Evolutionary conservation across 306 rosid genomes (phyloP), one percentile per base, ranked within the genome.

Genomic region (Cicer pinnatifidum): DNA sequence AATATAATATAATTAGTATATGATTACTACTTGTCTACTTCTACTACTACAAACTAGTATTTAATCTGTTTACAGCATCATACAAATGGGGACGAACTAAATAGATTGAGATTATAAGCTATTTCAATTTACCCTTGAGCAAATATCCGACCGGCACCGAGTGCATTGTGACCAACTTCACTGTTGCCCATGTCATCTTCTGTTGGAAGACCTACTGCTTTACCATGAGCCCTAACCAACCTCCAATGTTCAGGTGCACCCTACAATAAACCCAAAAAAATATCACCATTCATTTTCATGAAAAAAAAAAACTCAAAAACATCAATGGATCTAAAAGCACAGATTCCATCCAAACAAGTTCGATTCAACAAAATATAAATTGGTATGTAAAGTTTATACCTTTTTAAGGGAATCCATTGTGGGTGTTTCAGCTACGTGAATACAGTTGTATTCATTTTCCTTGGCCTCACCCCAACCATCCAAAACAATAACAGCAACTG

Each of bases 181-280:
- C 99, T 95, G 68, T 95, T 95, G 40, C 99, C 99, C 99, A 95
- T 95, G 71, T 95, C 99, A 89, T 91, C 99, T 9, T 95, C 99
- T 0, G 97, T 71, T 19, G 99, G 97, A 62, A 95, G 97, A 0
- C 99, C 99, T 6, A 95, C 99, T 0, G 97, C 97, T 51, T 59
- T 82, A 63, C 99, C 99, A 69, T 95, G 99, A 51, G 99, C 99
- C 78, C 57, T 95, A 2, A 95, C 93, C 84, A 95, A 69, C 78
- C 97, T 95, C 99, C 99, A 91, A 60, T 15, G 73, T 1, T 90
- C 96, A 57, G 99, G 99, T 7, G 89, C 93, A 80, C 97, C 93
- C 99, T 81, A 53, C 61, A 71, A 71, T 1, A 46, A 6, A 61
- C 11, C 11, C 6, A 37, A 76, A 53, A 0, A 76, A 76, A 0